Base-by-base conservation (phyloP, 1,284 basidiomycete species). In the Ganoderma boninense region DNA sequence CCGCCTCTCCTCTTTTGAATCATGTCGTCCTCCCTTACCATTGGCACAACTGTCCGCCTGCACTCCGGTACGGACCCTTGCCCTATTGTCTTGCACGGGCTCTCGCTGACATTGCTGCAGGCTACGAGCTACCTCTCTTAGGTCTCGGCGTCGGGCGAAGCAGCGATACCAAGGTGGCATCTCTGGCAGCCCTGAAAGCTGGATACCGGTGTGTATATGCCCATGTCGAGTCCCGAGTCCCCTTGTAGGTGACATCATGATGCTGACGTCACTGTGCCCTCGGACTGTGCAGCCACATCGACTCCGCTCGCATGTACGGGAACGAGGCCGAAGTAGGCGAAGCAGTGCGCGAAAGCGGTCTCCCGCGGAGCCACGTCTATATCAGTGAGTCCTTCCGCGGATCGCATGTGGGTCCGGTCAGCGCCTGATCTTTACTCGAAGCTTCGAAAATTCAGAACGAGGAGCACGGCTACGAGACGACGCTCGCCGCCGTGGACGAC, bases 101-200 rank as follows among this genome's bases (percentile, higher is more conserved):
- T 6, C 14, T 44, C 43, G 18, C 43, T 44, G 14, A 44, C 54
- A 14, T 35, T 35, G 16, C 16, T 35, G 18, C 32, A 57, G 56
- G 56, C 18, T 57, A 57, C 18, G 56, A 57, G 18, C 29, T 57
- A 16, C 56, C 56, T 57, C 56, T 57, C 16, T 85, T 97, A 0
- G 95, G 95, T 1, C 90, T 95, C 68, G 95, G 95, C n/a, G 92
- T 96, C 13, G 96, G 92, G 77, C 88, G 92, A 76, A 92, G 92
- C 82, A 84, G 89, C 73, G 86, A 88, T 64, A 80, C 89, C 35
- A 84, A 83, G 42, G 78, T 86, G 0, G 90, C 91, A 16, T 88
- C 90, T 23, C 78, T 90, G 32, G 87, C 89, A 60, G 95, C 95
- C 1, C 80, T 96, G 73, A 85, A 87, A 70, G 86, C 84, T 23